These are phyloP conservation scores for Clarkia xantiana DNA, from an alignment of 345 rosid genomes.

Conservation along the genomic window DNA sequence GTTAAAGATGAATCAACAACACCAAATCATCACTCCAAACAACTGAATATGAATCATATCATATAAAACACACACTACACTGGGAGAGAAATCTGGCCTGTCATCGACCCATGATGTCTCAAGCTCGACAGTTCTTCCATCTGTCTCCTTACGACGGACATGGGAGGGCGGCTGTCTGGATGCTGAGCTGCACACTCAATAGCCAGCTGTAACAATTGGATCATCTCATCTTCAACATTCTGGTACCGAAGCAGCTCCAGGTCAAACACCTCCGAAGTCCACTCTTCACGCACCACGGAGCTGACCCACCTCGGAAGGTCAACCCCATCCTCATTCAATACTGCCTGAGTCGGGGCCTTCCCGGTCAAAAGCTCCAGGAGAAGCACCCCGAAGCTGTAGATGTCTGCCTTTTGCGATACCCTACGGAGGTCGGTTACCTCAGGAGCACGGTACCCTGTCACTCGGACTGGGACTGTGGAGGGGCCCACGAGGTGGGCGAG, in stretches of 20 bases:
- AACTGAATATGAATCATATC: no score
- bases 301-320: constrained; percentile 96
- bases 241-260: constrained; percentile 73
- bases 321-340: constrained; percentile 80
- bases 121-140: constrained; percentile 38
- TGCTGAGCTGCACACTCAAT: constrained; percentile 70
- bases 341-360: constrained; percentile 69
- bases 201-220: constrained; percentile 71
- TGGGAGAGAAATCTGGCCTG: constrained; percentile 9
- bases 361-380: constrained; percentile 78
- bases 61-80: no score
- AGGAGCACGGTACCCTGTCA: constrained; percentile 82
- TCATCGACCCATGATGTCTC: constrained; percentile 12
- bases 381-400: constrained; percentile 88
- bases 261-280: constrained; percentile 82
- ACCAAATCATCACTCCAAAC: no score
- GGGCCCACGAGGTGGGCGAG: constrained; percentile 71
- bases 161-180: constrained; percentile 69
- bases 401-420: constrained; percentile 90
- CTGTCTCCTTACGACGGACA: constrained; percentile 42
- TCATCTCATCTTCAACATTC: constrained; percentile 72
- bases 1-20: no score
- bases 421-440: constrained; percentile 83
- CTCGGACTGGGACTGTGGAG: constrained; percentile 59
- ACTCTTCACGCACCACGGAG: constrained; percentile 72